Evolutionary conservation across 164 flowering plant genomes (phyloP).

Genomic region (Dillenia turbinata): DNA sequence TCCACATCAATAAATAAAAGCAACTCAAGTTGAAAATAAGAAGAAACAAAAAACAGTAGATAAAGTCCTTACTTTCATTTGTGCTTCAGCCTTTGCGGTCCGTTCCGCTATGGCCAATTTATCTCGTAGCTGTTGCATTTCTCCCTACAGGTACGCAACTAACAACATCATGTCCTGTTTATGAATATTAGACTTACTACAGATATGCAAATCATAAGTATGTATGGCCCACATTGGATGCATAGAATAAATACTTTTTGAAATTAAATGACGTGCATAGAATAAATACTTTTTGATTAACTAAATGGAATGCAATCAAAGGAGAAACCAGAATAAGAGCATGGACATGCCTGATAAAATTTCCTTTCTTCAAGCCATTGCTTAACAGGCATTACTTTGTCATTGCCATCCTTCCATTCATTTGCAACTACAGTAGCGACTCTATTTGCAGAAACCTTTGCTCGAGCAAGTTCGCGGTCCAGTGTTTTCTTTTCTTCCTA

Average conservation of each 20-base stretch:
- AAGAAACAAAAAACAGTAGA: background rate
- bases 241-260: too few species aligned
- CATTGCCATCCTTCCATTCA: constrained; percentile 88
- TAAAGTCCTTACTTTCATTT: constrained; percentile 41
- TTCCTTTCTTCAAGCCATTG: constrained; percentile 83
- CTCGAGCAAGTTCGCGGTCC: constrained; percentile 79
- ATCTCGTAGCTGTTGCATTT: constrained; percentile 72
- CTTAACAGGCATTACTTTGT: constrained; percentile 89
- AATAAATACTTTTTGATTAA: too few species aligned
- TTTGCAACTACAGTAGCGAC: constrained; percentile 85
- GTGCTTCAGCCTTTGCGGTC: constrained; percentile 72
- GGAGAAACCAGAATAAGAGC: background rate
- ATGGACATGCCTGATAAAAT: constrained; percentile 51
- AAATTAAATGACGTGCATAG: too few species aligned
- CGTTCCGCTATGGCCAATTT: constrained; percentile 66
- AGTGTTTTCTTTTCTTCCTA: constrained; percentile 71
- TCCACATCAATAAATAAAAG: constrained; percentile 4
- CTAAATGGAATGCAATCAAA: too few species aligned
- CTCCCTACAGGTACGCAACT: constrained; percentile 40
- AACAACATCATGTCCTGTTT: background rate
- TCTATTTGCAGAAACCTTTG: constrained; percentile 72
- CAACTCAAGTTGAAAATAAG: background rate
- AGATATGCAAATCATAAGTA: too few species aligned
- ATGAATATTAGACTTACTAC: background rate
- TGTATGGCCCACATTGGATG: too few species aligned